phyloP scores from a whole-genome alignment of 441 rosid species.

The Populus hybrid region DNA sequence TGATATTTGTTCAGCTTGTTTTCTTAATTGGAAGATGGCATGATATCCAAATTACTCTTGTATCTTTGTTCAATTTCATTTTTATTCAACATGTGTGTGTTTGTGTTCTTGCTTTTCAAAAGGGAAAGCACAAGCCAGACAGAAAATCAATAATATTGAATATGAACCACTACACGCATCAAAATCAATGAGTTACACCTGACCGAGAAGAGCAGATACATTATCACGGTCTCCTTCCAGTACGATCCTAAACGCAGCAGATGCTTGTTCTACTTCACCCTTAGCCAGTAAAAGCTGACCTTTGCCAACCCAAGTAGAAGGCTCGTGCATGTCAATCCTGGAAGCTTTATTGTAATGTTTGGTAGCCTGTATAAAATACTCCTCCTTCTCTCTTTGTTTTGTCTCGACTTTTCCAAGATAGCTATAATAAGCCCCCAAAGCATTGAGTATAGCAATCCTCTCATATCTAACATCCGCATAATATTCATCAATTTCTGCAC shows the following conservation, averaged over 20 bases:
- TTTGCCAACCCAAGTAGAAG: constrained; percentile 99
- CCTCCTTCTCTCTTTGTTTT: constrained; percentile 86
- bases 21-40: too few species aligned
- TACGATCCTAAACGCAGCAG: constrained; percentile 82
- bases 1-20: too few species aligned
- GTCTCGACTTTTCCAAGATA: constrained; percentile 95
- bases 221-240: constrained; percentile 74
- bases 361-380: constrained; percentile 83
- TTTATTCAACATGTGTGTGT: too few species aligned
- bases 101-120: too few species aligned
- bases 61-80: too few species aligned
- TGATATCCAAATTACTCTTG: too few species aligned
- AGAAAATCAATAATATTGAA: neutral
- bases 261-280: constrained; percentile 94
- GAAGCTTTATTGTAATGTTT: constrained; percentile 90
- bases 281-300: constrained; percentile 98
- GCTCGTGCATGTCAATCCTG: constrained; percentile 96
- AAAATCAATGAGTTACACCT: constrained; percentile 41
- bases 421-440: constrained; percentile 89
- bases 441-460: constrained; percentile 95
- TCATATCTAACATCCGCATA: constrained; percentile 96
- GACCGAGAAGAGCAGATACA: constrained; percentile 97
- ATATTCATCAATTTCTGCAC: constrained; percentile 90
- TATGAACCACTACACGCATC: neutral
- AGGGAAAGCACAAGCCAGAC: neutral